Percentiles rank a stretch among this genome's conserved stretches.
Evolutionary conservation across 495 filamentous ascomycete genomes (phyloP).

Genomic region (Aspergillus affinis): DNA sequence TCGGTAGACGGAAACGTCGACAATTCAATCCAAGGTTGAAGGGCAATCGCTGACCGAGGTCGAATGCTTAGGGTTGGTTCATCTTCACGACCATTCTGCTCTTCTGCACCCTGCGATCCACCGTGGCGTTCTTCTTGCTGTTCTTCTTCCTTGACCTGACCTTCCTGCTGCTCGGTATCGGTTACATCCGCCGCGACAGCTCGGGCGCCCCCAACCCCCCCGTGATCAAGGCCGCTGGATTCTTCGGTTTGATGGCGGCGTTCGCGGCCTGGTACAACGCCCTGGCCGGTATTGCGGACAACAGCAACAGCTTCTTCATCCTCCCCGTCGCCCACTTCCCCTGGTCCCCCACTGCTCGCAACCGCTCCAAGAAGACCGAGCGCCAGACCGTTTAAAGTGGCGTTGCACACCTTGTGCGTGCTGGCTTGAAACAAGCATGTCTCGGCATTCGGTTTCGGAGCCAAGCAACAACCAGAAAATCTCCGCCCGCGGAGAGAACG

Average conservation of each 20-base stretch:
- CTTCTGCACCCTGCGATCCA: slow-evolving; percentile 87
- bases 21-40: not conserved
- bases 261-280: slow-evolving; percentile 98
- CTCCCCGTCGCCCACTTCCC: slow-evolving; percentile 95
- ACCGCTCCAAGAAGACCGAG: slow-evolving; percentile 41
- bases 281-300: slow-evolving; percentile 88
- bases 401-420: not conserved
- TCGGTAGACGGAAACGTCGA: not conserved
- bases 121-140: slow-evolving; percentile 91
- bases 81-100: slow-evolving; percentile 93
- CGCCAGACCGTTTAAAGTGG: slow-evolving; percentile 37
- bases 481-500: not conserved
- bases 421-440: not conserved
- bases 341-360: slow-evolving; percentile 85
- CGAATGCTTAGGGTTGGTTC: slow-evolving; percentile 73
- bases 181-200: slow-evolving; percentile 57
- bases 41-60: not conserved
- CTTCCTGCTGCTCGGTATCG: slow-evolving; percentile 83
- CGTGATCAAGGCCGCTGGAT: slow-evolving; percentile 76
- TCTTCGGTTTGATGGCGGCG: slow-evolving; percentile 84
- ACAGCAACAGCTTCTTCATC: slow-evolving; percentile 90
- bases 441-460: not conserved
- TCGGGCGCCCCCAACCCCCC: slow-evolving; percentile 42
- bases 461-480: too few species aligned
- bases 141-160: slow-evolving; percentile 93